These are phyloP conservation scores for Sphagnum magellanicum DNA, from an alignment of 228 moss, liverwort and hornwort species.

Conservation along the genomic window DNA sequence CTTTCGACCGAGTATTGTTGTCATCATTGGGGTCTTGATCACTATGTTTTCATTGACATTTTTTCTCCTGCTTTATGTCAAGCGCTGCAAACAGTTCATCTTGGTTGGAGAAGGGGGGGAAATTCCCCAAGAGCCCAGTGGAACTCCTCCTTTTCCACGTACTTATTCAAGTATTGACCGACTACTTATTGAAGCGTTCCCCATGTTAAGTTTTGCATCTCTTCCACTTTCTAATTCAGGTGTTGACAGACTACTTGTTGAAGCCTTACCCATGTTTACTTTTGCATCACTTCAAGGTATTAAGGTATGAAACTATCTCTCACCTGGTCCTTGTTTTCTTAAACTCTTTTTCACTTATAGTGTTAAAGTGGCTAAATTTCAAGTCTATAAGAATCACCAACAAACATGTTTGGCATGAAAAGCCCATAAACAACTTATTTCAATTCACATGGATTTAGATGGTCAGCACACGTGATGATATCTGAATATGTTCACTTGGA, in stretches of 20 bases:
- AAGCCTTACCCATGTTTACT: constrained; percentile 47
- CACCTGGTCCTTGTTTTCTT: not conserved
- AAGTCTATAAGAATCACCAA: not conserved
- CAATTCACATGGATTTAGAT: not conserved
- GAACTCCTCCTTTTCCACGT: constrained; percentile 7
- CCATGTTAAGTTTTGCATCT: constrained; percentile 43
- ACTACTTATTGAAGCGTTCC: constrained; percentile 35
- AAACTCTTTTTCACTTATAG: not conserved
- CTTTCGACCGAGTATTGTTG: constrained; percentile 46
- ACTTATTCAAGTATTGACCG: constrained; percentile 28
- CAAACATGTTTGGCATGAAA: not conserved
- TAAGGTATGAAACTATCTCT: constrained; percentile 6
- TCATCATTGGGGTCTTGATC: constrained; percentile 43
- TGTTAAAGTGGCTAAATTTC: not conserved
- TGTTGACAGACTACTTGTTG: constrained; percentile 32
- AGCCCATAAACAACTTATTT: not conserved
- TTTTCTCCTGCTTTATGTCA: constrained; percentile 41
- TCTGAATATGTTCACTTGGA: not conserved
- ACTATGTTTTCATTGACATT: constrained; percentile 49
- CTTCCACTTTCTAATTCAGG: constrained; percentile 10
- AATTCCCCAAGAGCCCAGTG: not conserved
- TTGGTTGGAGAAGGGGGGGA: constrained; percentile 17
- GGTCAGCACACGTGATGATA: not conserved
- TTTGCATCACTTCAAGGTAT: constrained; percentile 43
- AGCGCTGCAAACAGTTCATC: constrained; percentile 38